These are phyloP conservation scores for Raphanus hybrid DNA, from an alignment of 441 rosid genomes.

Conservation along the genomic window DNA sequence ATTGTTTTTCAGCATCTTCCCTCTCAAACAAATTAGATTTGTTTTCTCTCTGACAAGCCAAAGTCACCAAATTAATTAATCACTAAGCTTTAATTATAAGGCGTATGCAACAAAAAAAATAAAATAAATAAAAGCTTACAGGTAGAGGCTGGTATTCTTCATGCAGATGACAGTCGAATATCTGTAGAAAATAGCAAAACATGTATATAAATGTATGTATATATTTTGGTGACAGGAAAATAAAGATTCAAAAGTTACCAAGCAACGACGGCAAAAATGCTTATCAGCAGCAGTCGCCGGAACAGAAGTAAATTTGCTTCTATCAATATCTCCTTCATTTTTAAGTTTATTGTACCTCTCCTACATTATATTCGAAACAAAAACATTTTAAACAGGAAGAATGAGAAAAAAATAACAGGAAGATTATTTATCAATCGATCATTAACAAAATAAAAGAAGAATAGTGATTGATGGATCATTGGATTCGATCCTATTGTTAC, in stretches of 20 bases:
- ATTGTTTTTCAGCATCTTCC: constrained; percentile 72
- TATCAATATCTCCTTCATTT: constrained; percentile 46
- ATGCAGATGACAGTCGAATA: constrained; percentile 82
- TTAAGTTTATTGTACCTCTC: constrained; percentile 65
- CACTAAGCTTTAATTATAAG: constrained; percentile 10
- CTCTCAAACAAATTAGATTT: constrained; percentile 57
- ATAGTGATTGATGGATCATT: neutral
- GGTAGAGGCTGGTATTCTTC: constrained; percentile 73
- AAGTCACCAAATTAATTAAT: constrained; percentile 35
- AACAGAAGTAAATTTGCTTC: constrained; percentile 53
- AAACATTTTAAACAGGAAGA: neutral
- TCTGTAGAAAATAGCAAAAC: constrained; percentile 47
- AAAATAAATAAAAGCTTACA: constrained; percentile 56
- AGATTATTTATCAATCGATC: neutral
- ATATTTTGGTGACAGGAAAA: neutral
- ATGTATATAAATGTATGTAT: neutral
- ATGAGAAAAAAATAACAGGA: neutral
- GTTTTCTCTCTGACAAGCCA: constrained; percentile 66
- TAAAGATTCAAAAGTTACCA: constrained; percentile 51
- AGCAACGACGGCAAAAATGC: constrained; percentile 88
- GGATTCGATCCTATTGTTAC: constrained; percentile 40
- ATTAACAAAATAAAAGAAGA: neutral
- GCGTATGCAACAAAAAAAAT: neutral
- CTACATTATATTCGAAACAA: constrained; percentile 56
- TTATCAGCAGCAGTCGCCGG: constrained; percentile 64